Percentiles rank a stretch among this genome's conserved stretches.
Conservation (phyloP, 495 filamentous ascomycete species). For the Aspergillus conjunctus region DNA sequence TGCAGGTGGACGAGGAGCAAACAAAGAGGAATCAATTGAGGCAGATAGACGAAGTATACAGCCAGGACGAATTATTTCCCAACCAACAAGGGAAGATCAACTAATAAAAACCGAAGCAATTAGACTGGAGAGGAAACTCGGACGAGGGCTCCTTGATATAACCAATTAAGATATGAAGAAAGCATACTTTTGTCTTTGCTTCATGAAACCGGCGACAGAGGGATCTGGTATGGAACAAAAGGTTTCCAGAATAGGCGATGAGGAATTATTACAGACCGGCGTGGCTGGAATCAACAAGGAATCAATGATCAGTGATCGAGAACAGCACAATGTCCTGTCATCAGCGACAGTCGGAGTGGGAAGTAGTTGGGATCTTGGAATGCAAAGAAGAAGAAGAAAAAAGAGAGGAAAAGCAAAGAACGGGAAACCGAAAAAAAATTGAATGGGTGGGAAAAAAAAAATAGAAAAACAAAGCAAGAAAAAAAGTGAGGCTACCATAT, state of each 20-base stretch:
- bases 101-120: neutral
- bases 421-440: neutral
- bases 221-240: neutral
- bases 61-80: no score
- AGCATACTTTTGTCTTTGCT: constrained; percentile 10
- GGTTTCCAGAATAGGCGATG: neutral
- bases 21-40: neutral
- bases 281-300: constrained; percentile 1
- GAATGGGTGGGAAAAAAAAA: neutral
- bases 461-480: neutral
- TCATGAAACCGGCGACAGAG: constrained; percentile 1
- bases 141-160: constrained; percentile 16
- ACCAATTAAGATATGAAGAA: constrained; percentile 17
- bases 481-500: neutral
- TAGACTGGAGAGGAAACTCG: constrained; percentile 14
- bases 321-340: neutral
- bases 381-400: neutral
- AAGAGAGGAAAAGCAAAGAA: neutral
- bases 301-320: neutral
- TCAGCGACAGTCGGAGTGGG: neutral
- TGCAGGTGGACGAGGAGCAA: neutral
- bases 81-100: constrained; percentile 4
- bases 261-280: neutral
- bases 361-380: constrained; percentile 4
- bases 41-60: neutral